Base-by-base conservation (phyloP, 129 eudicot species). In the Helianthus tuberosus region DNA sequence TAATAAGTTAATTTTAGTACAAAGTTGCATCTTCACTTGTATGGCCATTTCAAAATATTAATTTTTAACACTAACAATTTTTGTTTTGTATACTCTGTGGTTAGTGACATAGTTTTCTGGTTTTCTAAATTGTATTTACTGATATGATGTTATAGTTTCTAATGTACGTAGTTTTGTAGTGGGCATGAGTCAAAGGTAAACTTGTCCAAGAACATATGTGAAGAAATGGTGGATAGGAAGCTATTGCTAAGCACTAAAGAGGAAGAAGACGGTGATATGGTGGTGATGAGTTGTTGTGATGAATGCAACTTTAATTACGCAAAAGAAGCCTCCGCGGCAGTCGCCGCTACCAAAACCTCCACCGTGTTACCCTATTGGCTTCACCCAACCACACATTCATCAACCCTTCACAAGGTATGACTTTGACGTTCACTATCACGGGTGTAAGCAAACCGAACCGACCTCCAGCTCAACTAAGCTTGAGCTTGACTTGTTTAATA, bases 221-320 rank as follows among this genome's bases (percentile, higher is more conserved):
- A 73, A 46, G 81, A 59, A 48, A 69, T 72, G 77, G 39, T 78
- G 25, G 87, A 86, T 32, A 75, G 64, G 68, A 84, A 89, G 80
- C 77, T 82, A 66, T 55, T 82, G 7, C 51, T 71, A 32, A 75
- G 60, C 61, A 75, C 72, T 47, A 84, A 86, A 70, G 96, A 84
- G 74, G 96, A 82, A 79, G 73, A 69, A 69, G 88, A 87, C 16
- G 73, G 52, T 41, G 77, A 78, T 72, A 53, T 44, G 71, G 66
- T 78, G 49, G 68, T 23, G 50, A 77, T 87, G 76, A 82, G 71
- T 74, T 88, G 90, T 71, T 88, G 97, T 67, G 80, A 72, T 73
- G 92, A 91, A 82, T 88, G 97, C 85, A 80, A 57, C 66, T 80
- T 85, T 44, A 88, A 88, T 43, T 91, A 88, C 75, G 96, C 88